Evolutionary conservation across 768 basidiomycete genomes (phyloP), one percentile per base, ranked within the genome.

Genomic region (Peribolospora baueri): DNA sequence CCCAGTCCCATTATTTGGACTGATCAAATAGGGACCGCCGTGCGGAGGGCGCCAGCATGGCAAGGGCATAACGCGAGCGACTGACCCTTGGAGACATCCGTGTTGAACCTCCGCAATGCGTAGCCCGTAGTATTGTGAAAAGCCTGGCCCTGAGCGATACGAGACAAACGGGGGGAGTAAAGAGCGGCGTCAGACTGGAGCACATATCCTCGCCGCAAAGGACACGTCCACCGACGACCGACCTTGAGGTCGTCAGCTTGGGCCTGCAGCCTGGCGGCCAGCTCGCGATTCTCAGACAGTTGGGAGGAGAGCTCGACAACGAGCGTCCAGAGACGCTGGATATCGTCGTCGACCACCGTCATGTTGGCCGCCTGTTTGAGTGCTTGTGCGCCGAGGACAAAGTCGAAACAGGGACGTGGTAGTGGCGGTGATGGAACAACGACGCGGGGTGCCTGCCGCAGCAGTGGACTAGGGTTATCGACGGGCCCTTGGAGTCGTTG

Each of bases 291-390:
- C 61, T 77, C 77, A 1, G 76, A 72, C 52, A 91, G 76, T 69
- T 86, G 84, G 42, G 84, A 80, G 63, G 78, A 77, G 63, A 88
- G 76, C 63, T 88, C 86, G 56, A 77, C 74, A 3, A 88, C 73
- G 60, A 88, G 74, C 57, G 79, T 75, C 80, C 81, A 85, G 51
- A 83, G 76, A 36, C 81, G 74, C 48, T 81, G 64, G 52, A 84
- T 74, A 52, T 85, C 84, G 6, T 51, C 25, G 25, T 25, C 25
- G 25, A 25, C 25, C 25, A 25, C 25, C 25, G 25, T 25, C 25
- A 25, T 25, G 25, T 25, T 25, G 25, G 25, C 25, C 25, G 25
- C 25, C 25, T 25, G 25, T 25, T 25, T 25, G 25, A 25, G 25
- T 25, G 25, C 25, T 25, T 25, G 25, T 25, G 25, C 25, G 25